Conservation (phyloP, 2,329 filamentous ascomycete genomes). For the Leptographium wingfieldii region DNA sequence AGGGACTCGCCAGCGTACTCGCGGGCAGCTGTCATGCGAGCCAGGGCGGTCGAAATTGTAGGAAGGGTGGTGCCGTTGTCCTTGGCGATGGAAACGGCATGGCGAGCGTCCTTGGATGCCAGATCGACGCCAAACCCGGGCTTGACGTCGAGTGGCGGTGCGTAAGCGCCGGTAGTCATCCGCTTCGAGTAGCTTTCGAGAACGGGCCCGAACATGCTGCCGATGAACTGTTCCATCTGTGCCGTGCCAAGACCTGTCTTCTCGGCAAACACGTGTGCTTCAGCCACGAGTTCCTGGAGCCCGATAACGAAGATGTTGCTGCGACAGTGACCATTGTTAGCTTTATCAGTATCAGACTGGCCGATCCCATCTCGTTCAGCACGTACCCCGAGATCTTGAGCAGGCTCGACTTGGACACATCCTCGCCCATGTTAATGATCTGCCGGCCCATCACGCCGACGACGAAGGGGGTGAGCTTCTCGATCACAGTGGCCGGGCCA, state of each 20-base stretch:
- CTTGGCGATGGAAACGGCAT: not conserved
- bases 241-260: constrained; percentile 2
- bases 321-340: not conserved
- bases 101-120: constrained; percentile 2
- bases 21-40: not conserved
- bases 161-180: constrained; percentile 1
- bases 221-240: not conserved
- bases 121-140: constrained; percentile 3
- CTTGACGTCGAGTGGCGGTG: not conserved
- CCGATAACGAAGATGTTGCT: constrained; percentile 3
- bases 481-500: not conserved
- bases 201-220: constrained; percentile 3
- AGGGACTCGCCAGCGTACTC: not conserved
- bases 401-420: constrained; percentile 2
- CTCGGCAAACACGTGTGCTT: constrained; percentile 5
- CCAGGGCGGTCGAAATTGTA: not conserved
- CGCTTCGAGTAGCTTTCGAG: constrained; percentile 6
- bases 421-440: constrained; percentile 5
- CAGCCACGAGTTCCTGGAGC: not conserved
- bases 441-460: constrained; percentile 1
- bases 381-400: constrained; percentile 3
- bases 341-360: no score
- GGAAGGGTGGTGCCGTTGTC: constrained; percentile 1
- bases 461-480: not conserved
- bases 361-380: no score